These are phyloP conservation scores for Hypoxylon rubiginosum DNA, from an alignment of 2,329 filamentous ascomycete genomes.

Conservation along the genomic window DNA sequence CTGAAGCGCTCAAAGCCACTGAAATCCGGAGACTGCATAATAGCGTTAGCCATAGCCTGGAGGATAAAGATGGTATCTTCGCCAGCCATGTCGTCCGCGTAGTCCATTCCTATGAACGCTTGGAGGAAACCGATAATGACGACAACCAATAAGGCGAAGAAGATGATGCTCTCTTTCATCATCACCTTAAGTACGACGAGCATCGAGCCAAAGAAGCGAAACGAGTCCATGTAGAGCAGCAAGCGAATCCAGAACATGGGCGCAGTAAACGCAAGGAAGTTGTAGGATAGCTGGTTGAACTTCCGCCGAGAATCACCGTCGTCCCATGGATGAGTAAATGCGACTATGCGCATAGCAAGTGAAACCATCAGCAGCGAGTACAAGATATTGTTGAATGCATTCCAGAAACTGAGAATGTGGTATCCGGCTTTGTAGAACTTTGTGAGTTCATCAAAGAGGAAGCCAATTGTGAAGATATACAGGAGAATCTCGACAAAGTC, in stretches of 20 bases:
- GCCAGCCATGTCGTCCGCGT: slow-evolving; percentile 78
- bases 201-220: slow-evolving; percentile 98
- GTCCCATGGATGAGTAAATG: slow-evolving; percentile 71
- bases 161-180: slow-evolving; percentile 95
- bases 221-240: slow-evolving; percentile 90
- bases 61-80: slow-evolving; percentile 81
- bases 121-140: slow-evolving; percentile 91
- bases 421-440: slow-evolving; percentile 96
- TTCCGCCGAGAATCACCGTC: slow-evolving; percentile 66
- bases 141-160: slow-evolving; percentile 90
- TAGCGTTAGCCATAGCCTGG: slow-evolving; percentile 86
- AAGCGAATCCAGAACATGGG: slow-evolving; percentile 98
- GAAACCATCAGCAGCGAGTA: slow-evolving; percentile 85
- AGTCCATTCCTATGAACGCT: slow-evolving; percentile 91
- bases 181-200: slow-evolving; percentile 95
- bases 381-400: slow-evolving; percentile 88
- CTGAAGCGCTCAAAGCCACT: slow-evolving; percentile 89
- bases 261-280: slow-evolving; percentile 91
- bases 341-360: slow-evolving; percentile 83
- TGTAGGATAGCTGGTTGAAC: slow-evolving; percentile 89
- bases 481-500: slow-evolving; percentile 86
- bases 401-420: slow-evolving; percentile 96
- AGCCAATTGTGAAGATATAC: slow-evolving; percentile 92
- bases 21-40: slow-evolving; percentile 95
- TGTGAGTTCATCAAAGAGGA: slow-evolving; percentile 85